Percentiles rank a stretch among this genome's conserved stretches.
Evolutionary conservation across 2,329 filamentous ascomycete species (phyloP).

Genomic region (Davidsoniella australis): DNA sequence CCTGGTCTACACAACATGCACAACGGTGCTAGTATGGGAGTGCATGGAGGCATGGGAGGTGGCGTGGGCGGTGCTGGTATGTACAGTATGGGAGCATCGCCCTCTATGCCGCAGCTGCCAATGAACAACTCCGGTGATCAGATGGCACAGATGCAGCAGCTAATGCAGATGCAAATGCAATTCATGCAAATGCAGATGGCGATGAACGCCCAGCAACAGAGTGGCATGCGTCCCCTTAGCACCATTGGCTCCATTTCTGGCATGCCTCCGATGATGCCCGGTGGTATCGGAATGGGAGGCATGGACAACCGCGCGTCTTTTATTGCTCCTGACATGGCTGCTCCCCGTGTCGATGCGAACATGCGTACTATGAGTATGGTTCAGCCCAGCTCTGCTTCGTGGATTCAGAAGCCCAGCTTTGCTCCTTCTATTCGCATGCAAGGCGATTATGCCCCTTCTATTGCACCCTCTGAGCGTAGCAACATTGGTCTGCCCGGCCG

Average conservation of each 20-base stretch:
- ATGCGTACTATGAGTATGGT: slow-evolving; percentile 72
- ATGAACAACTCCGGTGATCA: slow-evolving; percentile 10
- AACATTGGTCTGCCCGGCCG: slow-evolving; percentile 79
- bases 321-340: slow-evolving; percentile 29
- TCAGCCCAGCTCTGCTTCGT: slow-evolving; percentile 45
- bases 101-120: slow-evolving; percentile 17
- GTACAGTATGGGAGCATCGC: slow-evolving; percentile 13
- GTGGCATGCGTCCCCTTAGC: slow-evolving; percentile 8
- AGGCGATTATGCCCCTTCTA: slow-evolving; percentile 65
- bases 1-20: slow-evolving; percentile 22
- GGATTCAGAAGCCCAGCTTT: slow-evolving; percentile 31
- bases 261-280: slow-evolving; percentile 51
- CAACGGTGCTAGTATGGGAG: slow-evolving; percentile 17
- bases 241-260: slow-evolving; percentile 9
- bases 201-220: slow-evolving; percentile 32
- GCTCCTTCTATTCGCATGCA: slow-evolving; percentile 32
- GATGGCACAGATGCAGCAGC: slow-evolving; percentile 26
- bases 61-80: slow-evolving; percentile 6
- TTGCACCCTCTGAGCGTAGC: slow-evolving; percentile 89
- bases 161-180: slow-evolving; percentile 57
- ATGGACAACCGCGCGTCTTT: slow-evolving; percentile 30
- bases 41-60: slow-evolving; percentile 16
- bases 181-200: slow-evolving; percentile 94
- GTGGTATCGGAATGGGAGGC: slow-evolving; percentile 16
- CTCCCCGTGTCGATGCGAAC: slow-evolving; percentile 27